A percentile compares a stretch with the other conserved stretches of the same genome.
phyloP scores from a whole-genome alignment of 805 yeast genomes.

The Starmera dryadoides region DNA sequence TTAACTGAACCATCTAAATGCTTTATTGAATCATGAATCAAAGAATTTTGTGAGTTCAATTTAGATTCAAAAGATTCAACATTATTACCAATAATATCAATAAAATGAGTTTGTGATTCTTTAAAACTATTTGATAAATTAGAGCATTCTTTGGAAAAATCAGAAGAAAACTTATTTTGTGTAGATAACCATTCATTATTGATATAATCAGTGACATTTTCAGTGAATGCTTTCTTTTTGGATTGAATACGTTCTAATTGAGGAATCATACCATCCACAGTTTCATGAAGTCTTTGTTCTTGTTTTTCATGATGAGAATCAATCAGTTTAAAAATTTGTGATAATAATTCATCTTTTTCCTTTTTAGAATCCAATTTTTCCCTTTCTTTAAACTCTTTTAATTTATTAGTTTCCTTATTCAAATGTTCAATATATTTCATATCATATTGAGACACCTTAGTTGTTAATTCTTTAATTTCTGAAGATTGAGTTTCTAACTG shows the following conservation, averaged over 20 bases:
- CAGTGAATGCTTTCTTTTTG: conserved; percentile 9
- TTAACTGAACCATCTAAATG: conserved; percentile 8
- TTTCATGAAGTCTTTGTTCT: conserved; percentile 1
- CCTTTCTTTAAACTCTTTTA: conserved; percentile 5
- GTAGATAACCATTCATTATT: conserved; percentile 10
- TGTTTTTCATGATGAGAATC: conserved; percentile 6
- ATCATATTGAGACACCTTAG: conserved; percentile 9
- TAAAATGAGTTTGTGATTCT: not conserved
- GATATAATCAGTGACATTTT: conserved; percentile 6
- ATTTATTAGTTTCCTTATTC: conserved; percentile 1
- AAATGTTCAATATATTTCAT: conserved; percentile 5
- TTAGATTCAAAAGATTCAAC: conserved; percentile 11
- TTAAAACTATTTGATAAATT: not conserved
- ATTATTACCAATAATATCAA: conserved; percentile 7
- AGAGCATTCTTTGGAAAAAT: conserved; percentile 5
- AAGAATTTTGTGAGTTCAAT: conserved; percentile 5
- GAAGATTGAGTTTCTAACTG: conserved; percentile 13
- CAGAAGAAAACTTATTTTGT: conserved; percentile 3
- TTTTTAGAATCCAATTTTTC: conserved; percentile 3
- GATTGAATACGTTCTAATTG: conserved; percentile 3
- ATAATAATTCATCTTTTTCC: conserved; percentile 6
- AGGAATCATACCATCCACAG: conserved; percentile 5
- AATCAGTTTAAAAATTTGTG: conserved; percentile 6
- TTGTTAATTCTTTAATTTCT: conserved; percentile 10
- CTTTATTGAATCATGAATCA: conserved; percentile 1